Evolutionary conservation across 202 grass and related monocot species (phyloP).

Genomic region (Cymbopogon flexuosus): DNA sequence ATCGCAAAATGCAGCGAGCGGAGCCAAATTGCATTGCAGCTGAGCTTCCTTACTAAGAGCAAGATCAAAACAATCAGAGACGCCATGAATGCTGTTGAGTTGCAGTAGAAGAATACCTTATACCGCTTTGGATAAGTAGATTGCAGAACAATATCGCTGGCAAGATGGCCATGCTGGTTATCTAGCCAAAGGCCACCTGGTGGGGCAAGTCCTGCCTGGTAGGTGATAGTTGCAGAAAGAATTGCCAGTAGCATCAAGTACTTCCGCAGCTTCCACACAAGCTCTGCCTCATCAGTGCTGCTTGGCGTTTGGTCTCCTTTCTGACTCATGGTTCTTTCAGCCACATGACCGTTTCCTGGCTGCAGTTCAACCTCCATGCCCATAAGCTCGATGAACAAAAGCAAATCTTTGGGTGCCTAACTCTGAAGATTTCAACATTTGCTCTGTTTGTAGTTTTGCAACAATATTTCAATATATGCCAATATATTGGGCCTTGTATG

Average conservation of each 20-base stretch:
- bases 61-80: slow-evolving; percentile 54
- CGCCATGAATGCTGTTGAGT: slow-evolving; percentile 46
- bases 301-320: slow-evolving; percentile 15
- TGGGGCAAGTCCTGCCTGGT: slow-evolving; percentile 51
- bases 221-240: slow-evolving; percentile 54
- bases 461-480: not conserved
- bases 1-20: slow-evolving; percentile 37
- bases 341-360: not conserved
- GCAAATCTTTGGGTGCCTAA: not conserved
- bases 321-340: not conserved
- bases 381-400: not conserved
- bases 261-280: slow-evolving; percentile 50
- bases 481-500: slow-evolving; percentile 9
- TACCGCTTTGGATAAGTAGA: slow-evolving; percentile 38
- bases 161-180: not conserved
- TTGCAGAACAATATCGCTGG: slow-evolving; percentile 40
- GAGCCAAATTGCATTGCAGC: slow-evolving; percentile 26
- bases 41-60: slow-evolving; percentile 37
- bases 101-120: slow-evolving; percentile 53
- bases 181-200: slow-evolving; percentile 62
- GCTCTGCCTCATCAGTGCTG: slow-evolving; percentile 24
- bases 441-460: not conserved
- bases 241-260: slow-evolving; percentile 61
- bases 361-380: slow-evolving; percentile 26
- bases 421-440: not conserved